Base-by-base conservation (phyloP, 208 protist species). In the Trypanosoma congolense region DNA sequence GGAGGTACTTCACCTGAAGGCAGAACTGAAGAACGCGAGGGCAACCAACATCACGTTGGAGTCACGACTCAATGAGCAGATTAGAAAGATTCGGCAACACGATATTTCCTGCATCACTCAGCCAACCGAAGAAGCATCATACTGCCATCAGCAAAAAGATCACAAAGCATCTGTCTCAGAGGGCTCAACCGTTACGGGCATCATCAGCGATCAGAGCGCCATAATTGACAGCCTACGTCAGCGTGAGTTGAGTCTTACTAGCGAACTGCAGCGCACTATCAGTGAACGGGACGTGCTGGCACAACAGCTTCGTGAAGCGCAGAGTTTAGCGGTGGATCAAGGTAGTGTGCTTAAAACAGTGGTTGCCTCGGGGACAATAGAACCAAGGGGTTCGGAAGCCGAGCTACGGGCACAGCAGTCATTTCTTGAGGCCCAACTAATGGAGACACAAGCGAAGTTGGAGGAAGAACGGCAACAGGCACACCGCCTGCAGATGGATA, bases 211-310 rank as follows among this genome's bases (percentile, higher is more conserved):
- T 43, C 87, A 93, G 56, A 75, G 64, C 30, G 78, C 74, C 1
- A 80, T 93, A 60, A 75, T 90, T 47, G 83, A 87, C 26, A 90
- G 75, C 50, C 52, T 93, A 40, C 77, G 87, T 6, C 70, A 86
- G 57, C 80, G 87, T 9, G 83, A 91, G 54, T 54, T 71, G 48
- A 55, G 56, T 31, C 61, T 94, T n/a, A 70, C 73, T 24, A 54
- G 73, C 44, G 79, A 90, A 50, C 52, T 90, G 21, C 71, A 84
- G 14, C 69, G 66, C 3, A 72, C 83, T 54, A 68, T 53, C 33
- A 53, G 63, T 56, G 70, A 79, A 25, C 44, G 69, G 8, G 59
- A 45, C 9, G 29, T 56, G 3, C 50, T 77, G 42, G 69, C 75
- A 60, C 35, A 57, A 28, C 71, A 80, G 56, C 65, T 94, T 10